These are phyloP conservation scores for Petunia secreta DNA, from an alignment of 257 asterid species.

Conservation along the genomic window DNA sequence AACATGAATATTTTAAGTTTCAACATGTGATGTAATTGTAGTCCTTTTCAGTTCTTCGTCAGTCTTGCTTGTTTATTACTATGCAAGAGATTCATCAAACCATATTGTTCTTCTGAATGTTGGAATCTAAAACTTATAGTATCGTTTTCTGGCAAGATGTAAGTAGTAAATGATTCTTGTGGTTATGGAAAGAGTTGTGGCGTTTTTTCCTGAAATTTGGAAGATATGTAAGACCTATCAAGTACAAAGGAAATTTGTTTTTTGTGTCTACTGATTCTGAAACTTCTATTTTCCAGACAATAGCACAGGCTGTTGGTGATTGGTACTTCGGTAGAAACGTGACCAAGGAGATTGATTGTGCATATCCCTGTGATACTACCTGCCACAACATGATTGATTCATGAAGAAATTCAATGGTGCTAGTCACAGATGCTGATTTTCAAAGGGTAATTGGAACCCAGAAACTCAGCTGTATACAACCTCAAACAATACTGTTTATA, in stretches of 20 bases:
- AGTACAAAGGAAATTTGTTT: not conserved
- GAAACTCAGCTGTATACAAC: slow-evolving; percentile 27
- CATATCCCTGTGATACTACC: slow-evolving; percentile 83
- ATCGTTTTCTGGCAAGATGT: not conserved
- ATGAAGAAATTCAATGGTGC: slow-evolving; percentile 17
- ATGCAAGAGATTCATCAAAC: not conserved
- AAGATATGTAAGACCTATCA: not conserved
- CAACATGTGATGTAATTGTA: not conserved
- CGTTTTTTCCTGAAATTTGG: not conserved
- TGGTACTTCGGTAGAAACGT: slow-evolving; percentile 81
- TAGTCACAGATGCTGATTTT: slow-evolving; percentile 11
- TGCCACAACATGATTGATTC: slow-evolving; percentile 65
- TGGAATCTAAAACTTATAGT: not conserved
- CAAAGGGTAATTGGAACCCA: slow-evolving; percentile 22
- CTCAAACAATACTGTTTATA: slow-evolving; percentile 5
- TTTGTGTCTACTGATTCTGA: slow-evolving; percentile 18
- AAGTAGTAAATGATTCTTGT: not conserved
- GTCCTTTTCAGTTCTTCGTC: not conserved
- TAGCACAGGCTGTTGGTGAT: slow-evolving; percentile 92
- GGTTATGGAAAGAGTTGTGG: not conserved
- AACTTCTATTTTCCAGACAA: slow-evolving; percentile 51
- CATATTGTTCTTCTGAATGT: not conserved
- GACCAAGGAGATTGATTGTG: slow-evolving; percentile 80
- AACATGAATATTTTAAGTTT: not conserved
- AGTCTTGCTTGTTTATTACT: not conserved